A percentile compares a stretch with the other conserved stretches of the same genome.
Evolutionary conservation across 1,284 basidiomycete genomes (phyloP).

Genomic region (Rhodotorula sp.): DNA sequence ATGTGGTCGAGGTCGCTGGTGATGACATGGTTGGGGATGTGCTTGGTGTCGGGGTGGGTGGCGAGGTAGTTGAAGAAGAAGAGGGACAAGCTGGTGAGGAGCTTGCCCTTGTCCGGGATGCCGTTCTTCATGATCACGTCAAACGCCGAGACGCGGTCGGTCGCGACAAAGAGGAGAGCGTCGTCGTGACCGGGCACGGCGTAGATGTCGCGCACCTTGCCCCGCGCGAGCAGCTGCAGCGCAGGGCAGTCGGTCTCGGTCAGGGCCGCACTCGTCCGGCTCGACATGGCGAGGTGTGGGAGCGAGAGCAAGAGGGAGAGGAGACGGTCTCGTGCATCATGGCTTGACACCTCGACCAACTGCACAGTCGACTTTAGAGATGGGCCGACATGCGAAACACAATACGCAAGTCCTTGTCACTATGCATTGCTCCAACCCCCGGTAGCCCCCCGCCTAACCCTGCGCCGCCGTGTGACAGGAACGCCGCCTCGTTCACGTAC

Average conservation of each 20-base stretch:
- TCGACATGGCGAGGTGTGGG: neutral
- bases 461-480: neutral
- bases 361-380: neutral
- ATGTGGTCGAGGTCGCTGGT: constrained; percentile 69
- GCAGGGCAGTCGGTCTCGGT: constrained; percentile 51
- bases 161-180: constrained; percentile 84
- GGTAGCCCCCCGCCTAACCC: neutral
- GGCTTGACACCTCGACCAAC: no score
- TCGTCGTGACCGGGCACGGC: constrained; percentile 61
- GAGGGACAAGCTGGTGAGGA: constrained; percentile 83
- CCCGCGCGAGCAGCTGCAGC: constrained; percentile 67
- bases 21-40: constrained; percentile 81
- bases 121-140: constrained; percentile 92
- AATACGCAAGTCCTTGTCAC: constrained; percentile 62
- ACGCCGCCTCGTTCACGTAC: constrained; percentile 61
- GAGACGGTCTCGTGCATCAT: no score
- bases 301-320: neutral
- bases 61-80: constrained; percentile 92
- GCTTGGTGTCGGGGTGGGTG: constrained; percentile 50
- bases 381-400: constrained; percentile 51
- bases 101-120: constrained; percentile 87
- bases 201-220: constrained; percentile 94
- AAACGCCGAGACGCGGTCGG: constrained; percentile 94
- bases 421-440: neutral
- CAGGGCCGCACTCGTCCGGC: constrained; percentile 1